Evolutionary conservation across 2,329 filamentous ascomycete genomes (phyloP), one percentile per base, ranked within the genome.

Genomic region (Aspergillus sp.): DNA sequence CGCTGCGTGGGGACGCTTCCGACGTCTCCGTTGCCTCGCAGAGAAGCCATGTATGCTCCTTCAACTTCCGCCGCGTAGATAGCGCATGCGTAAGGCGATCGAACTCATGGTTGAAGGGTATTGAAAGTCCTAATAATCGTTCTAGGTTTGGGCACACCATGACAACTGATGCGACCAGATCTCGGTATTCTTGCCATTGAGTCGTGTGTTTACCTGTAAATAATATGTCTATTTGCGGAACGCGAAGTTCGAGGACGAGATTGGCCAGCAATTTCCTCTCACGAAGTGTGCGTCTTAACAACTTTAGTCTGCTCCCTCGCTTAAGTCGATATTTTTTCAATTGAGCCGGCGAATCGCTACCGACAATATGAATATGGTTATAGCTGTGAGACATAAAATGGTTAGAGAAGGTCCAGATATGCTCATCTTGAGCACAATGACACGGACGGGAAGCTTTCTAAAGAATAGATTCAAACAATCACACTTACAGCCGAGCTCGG

Each of bases 91-190:
- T 82, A 19, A 84, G 68, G 19, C 82, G 79, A 64, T 85, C 81
- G 60, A 82, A 84, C 34, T 80, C 74, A 57, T 83, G 80, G 40
- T 77, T 75, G 62, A 82, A 83, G 3, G 80, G 76, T n/a, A 81
- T 71, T 49, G 79, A 76, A 56, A 85, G 80, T 5, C 83, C 84
- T 33, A 79, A 67, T 7, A 86, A 69, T 24, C 77, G 76, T 68
- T 86, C 82, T 20, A 86, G 69, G 58, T 82, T 83, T 7, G 83
- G 82, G 63, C 83, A 86, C 2, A 79, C 78, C 79, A 84, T 83
- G 33, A 86, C 80, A 39, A 86, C 73, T 1, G 83, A 84, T 5
- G 82, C 81, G 17, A 85, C 69, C 17, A 81, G 58, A 57, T 83
- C 79, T 44, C 80, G 72, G 52, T 83, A 80, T 49, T 81, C 79